Conservation (phyloP, 305 asterid genomes). For the Fraxinus platypoda region DNA sequence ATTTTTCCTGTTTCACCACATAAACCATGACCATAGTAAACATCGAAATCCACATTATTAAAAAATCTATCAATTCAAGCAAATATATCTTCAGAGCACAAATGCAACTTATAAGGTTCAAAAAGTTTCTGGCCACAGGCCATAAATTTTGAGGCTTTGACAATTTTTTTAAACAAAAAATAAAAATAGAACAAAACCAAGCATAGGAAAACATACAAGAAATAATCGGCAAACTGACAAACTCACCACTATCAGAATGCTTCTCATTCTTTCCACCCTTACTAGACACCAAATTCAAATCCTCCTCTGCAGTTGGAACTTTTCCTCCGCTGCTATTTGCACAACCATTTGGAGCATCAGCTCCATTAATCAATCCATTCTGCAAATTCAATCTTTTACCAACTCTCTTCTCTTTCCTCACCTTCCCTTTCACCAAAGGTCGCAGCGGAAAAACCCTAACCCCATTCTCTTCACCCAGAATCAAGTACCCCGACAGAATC, state of each 20-base stretch:
- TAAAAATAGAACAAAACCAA: neutral
- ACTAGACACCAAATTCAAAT: slow-evolving; percentile 25
- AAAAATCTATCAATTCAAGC: neutral
- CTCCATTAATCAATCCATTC: slow-evolving; percentile 38
- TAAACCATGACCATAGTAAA: neutral
- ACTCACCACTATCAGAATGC: slow-evolving; percentile 52
- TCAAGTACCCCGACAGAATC: slow-evolving; percentile 54
- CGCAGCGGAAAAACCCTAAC: slow-evolving; percentile 64
- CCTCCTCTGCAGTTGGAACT: slow-evolving; percentile 26
- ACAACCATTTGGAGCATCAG: slow-evolving; percentile 26
- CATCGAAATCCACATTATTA: neutral
- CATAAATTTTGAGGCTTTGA: neutral
- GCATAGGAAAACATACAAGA: neutral
- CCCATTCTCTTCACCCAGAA: slow-evolving; percentile 82
- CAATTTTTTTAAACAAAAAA: neutral
- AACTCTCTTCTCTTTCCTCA: slow-evolving; percentile 41
- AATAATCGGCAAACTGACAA: slow-evolving; percentile 32
- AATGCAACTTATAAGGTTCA: neutral
- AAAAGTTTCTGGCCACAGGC: neutral
- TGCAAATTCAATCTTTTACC: slow-evolving; percentile 34
- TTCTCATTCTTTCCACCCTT: slow-evolving; percentile 41
- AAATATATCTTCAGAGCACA: neutral
- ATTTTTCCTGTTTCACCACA: neutral
- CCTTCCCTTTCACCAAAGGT: slow-evolving; percentile 59
- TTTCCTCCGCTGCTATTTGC: slow-evolving; percentile 21